phyloP scores from a whole-genome alignment of 1,139 yeast genomes.

The Pichia sp. region DNA sequence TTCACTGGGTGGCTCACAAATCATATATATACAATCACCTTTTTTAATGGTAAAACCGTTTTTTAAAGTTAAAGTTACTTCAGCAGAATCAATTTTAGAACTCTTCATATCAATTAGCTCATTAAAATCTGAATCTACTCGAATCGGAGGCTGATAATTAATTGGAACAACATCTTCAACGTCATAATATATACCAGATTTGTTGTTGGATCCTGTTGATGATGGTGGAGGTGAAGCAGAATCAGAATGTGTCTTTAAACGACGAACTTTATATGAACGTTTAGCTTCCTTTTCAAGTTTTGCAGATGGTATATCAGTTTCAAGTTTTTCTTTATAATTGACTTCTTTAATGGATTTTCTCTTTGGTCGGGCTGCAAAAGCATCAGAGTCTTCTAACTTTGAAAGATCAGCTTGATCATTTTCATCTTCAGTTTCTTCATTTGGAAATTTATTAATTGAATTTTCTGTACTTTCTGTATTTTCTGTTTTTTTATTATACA shows the following conservation, averaged over 20 bases:
- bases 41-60: constrained; percentile 34
- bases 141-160: constrained; percentile 30
- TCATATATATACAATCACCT: constrained; percentile 73
- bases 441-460: background rate
- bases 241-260: constrained; percentile 8
- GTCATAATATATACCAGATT: constrained; percentile 15
- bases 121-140: constrained; percentile 22
- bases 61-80: constrained; percentile 18
- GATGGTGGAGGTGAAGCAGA: constrained; percentile 6
- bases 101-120: constrained; percentile 22
- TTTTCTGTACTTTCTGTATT: background rate
- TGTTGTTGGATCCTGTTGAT: constrained; percentile 1
- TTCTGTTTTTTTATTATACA: background rate
- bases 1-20: constrained; percentile 92
- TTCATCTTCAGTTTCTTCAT: background rate
- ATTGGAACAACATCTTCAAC: constrained; percentile 28
- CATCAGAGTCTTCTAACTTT: background rate
- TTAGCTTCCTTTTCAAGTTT: constrained; percentile 1
- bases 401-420: background rate
- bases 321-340: constrained; percentile 29
- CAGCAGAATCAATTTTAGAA: constrained; percentile 24
- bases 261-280: constrained; percentile 5
- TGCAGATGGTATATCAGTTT: constrained; percentile 19
- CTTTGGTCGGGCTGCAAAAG: constrained; percentile 23
- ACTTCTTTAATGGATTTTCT: constrained; percentile 27